These are phyloP conservation scores for Aspergillus bertholletiae DNA, from an alignment of 495 filamentous ascomycete genomes.

Conservation along the genomic window DNA sequence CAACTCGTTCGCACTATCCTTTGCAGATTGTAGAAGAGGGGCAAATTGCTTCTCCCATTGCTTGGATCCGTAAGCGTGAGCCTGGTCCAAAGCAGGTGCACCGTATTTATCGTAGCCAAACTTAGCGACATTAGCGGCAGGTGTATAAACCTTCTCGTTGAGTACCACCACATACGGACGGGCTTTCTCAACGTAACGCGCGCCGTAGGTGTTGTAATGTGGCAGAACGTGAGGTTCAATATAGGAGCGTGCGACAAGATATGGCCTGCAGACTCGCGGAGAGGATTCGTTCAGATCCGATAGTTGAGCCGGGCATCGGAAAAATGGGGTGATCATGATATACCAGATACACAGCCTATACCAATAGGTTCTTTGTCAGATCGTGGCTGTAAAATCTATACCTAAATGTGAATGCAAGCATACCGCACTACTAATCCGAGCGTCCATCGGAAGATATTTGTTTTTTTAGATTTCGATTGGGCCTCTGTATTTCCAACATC, in stretches of 20 bases:
- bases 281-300: slow-evolving; percentile 64
- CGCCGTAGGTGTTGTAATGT: slow-evolving; percentile 82
- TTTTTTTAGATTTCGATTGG: slow-evolving; percentile 23
- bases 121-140: slow-evolving; percentile 59
- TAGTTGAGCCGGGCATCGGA: slow-evolving; percentile 75
- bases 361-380: not conserved
- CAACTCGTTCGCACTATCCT: slow-evolving; percentile 53
- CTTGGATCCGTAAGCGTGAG: slow-evolving; percentile 56
- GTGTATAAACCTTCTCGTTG: slow-evolving; percentile 64
- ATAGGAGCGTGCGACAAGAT: slow-evolving; percentile 65
- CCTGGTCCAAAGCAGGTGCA: slow-evolving; percentile 69
- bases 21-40: slow-evolving; percentile 65
- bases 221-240: slow-evolving; percentile 74
- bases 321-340: slow-evolving; percentile 67
- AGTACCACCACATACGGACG: slow-evolving; percentile 69
- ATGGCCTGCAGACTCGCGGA: slow-evolving; percentile 79
- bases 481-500: slow-evolving; percentile 6
- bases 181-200: slow-evolving; percentile 73
- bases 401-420: slow-evolving; percentile 1
- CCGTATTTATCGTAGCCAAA: slow-evolving; percentile 65
- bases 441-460: slow-evolving; percentile 43
- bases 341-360: slow-evolving; percentile 88
- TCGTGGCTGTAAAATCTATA: not conserved
- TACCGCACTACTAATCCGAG: slow-evolving; percentile 63
- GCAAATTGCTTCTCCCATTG: slow-evolving; percentile 77